phyloP scores from a whole-genome alignment of 352 stramenopile species.

The Phytopythium chamaehyphon region DNA sequence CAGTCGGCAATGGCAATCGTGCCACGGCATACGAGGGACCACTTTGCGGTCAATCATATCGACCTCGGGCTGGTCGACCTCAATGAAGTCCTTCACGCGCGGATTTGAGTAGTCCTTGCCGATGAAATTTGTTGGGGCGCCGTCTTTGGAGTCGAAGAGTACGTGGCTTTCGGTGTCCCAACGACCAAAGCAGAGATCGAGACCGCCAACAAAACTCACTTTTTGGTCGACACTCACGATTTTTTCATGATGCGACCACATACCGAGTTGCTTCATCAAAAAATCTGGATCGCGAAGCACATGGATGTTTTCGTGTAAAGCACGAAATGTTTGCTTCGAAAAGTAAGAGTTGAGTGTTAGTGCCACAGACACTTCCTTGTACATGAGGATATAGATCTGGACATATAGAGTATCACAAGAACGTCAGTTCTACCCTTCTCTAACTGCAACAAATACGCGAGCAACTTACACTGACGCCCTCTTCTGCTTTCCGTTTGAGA shows the following conservation, averaged over 20 bases:
- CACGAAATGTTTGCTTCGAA: constrained; percentile 63
- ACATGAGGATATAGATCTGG: constrained; percentile 89
- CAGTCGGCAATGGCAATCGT: constrained; percentile 80
- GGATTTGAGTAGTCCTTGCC: constrained; percentile 87
- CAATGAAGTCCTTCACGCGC: constrained; percentile 80
- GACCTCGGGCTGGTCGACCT: constrained; percentile 66
- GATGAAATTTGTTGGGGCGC: constrained; percentile 47
- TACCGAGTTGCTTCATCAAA: constrained; percentile 78
- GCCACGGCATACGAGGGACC: constrained; percentile 83
- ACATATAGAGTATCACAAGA: no score
- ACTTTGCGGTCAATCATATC: constrained; percentile 73
- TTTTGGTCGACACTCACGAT: constrained; percentile 89
- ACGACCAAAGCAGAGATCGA: constrained; percentile 89
- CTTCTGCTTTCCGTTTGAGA: constrained; percentile 66
- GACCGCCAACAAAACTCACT: constrained; percentile 87
- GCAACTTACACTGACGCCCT: constrained; percentile 62
- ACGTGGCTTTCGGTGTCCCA: constrained; percentile 72
- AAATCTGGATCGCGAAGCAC: constrained; percentile 89
- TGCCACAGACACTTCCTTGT: constrained; percentile 85
- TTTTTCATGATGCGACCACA: constrained; percentile 93
- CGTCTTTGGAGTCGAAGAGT: constrained; percentile 57
- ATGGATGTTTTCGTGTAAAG: constrained; percentile 77
- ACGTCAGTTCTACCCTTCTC: no score
- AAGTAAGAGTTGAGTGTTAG: constrained; percentile 84
- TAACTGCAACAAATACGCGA: constrained; percentile 78